Conservation (phyloP, 2,329 filamentous ascomycete species). For the Fusarium graminum region DNA sequence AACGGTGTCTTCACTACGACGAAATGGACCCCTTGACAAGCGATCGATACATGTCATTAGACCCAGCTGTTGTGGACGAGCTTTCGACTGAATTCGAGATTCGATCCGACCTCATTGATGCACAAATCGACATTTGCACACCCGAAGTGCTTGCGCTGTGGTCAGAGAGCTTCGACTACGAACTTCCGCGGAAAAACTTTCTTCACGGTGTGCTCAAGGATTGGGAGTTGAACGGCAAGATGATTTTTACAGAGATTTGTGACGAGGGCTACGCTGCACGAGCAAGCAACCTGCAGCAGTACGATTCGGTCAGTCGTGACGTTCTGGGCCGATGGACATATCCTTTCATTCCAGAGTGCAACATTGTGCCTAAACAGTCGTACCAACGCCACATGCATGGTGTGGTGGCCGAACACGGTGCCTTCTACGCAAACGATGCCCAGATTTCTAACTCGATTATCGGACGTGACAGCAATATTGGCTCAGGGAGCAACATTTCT, state of each 20-base stretch:
- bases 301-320: conserved; percentile 89
- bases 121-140: conserved; percentile 96
- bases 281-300: conserved; percentile 87
- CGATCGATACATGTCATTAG: conserved; percentile 77
- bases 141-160: conserved; percentile 94
- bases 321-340: conserved; percentile 90
- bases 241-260: conserved; percentile 91
- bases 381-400: conserved; percentile 78
- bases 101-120: conserved; percentile 89
- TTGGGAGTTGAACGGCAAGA: conserved; percentile 96
- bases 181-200: conserved; percentile 88
- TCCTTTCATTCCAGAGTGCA: conserved; percentile 89
- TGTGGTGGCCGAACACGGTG: conserved; percentile 83
- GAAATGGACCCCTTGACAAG: conserved; percentile 80
- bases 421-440: conserved; percentile 79
- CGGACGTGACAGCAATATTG: conserved; percentile 81
- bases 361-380: conserved; percentile 80
- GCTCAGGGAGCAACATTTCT: conserved; percentile 75
- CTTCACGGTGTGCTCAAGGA: conserved; percentile 94
- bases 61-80: conserved; percentile 81
- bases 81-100: conserved; percentile 81
- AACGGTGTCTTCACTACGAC: conserved; percentile 92
- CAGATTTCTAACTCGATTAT: conserved; percentile 79
- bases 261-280: conserved; percentile 87
- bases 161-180: conserved; percentile 98